Base-by-base conservation (phyloP, 352 stramenopile species). In the Phytophthora foliorum region DNA sequence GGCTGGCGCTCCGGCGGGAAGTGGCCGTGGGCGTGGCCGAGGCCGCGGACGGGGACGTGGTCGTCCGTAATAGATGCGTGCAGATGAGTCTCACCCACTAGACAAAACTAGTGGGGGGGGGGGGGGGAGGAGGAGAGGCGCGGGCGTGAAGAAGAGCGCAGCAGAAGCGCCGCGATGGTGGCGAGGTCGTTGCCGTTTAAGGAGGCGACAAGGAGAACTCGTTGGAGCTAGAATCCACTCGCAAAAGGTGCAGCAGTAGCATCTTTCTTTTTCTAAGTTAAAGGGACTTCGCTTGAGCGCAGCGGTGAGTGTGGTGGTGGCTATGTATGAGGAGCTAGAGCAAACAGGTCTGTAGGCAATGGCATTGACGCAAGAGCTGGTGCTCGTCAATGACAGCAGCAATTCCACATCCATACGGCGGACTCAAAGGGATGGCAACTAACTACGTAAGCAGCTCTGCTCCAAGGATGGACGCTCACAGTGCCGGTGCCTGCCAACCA, bases 1-100 rank as follows among this genome's bases (percentile, higher is more conserved):
- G 72, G 83, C 84, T 3, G 78, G 82, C 59, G 74, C 75, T 50
- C 74, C 83, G 36, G 73, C 87, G 29, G 74, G 81, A 17, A 86
- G 81, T 16, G 86, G 86, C 7, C 84, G 94, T 63, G 90, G 93
- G 14, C 82, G 91, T 66, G 86, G 94, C 3, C 82, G 94, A 69
- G 88, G 88, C 19, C 88, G 87, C 56, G 87, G 87, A 7, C 80
- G 88, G 52, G 88, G 88, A 38, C 86, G 86, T 38, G 86, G 80
- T 38, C 86, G 75, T 38, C 53, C 68, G 41, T 83, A 70, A 74
- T 74, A 67, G 57, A 59, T 62, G 39, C 27, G 36, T 50, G 25
- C 36, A 52, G 46, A 38, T 59, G 19, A 57, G 10, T 34, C 54
- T 68, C 57, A 17, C 7, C 17, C n/a, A n/a, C n/a, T n/a, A n/a